A percentile compares a stretch with the other conserved stretches of the same genome.
Evolutionary conservation across 805 yeast species (phyloP).

Genomic region (Diddensiella transvaalensis): DNA sequence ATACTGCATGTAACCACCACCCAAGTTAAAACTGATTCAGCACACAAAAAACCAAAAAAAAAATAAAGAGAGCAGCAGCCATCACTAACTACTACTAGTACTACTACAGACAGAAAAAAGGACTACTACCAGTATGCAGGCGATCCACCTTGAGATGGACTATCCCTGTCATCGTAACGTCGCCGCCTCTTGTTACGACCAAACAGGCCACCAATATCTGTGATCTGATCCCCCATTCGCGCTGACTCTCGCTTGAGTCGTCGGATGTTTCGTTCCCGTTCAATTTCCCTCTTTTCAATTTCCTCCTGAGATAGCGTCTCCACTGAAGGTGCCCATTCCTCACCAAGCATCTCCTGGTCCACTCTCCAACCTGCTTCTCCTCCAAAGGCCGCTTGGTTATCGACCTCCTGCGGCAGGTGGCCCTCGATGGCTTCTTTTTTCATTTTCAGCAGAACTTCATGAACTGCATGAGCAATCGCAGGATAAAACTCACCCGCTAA

Average conservation of each 20-base stretch:
- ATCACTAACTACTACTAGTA: no score
- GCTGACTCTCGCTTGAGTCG: constrained; percentile 90
- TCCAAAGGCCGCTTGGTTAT: constrained; percentile 60
- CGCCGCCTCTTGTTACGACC: constrained; percentile 31
- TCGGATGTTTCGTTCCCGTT: constrained; percentile 86
- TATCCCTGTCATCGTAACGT: constrained; percentile 22
- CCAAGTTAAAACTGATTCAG: no score
- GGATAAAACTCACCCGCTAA: constrained; percentile 80
- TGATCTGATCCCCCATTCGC: constrained; percentile 55
- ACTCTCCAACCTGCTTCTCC: constrained; percentile 62
- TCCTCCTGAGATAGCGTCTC: constrained; percentile 88
- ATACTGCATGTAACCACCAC: no score
- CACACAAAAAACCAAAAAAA: no score
- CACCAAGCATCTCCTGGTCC: constrained; percentile 75
- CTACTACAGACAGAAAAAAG: no score
- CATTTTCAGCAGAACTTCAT: constrained; percentile 71
- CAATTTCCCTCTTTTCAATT: constrained; percentile 91
- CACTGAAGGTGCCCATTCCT: constrained; percentile 80
- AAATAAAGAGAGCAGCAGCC: no score
- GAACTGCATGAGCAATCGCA: constrained; percentile 81
- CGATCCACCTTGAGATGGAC: constrained; percentile 19
- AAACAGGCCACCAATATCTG: constrained; percentile 36
- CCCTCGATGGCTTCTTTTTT: constrained; percentile 82
- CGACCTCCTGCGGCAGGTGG: constrained; percentile 46
- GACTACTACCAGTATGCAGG: constrained; percentile 17